Evolutionary conservation across 345 rosid genomes (phyloP).

Genomic region (Ceriops tagal): DNA sequence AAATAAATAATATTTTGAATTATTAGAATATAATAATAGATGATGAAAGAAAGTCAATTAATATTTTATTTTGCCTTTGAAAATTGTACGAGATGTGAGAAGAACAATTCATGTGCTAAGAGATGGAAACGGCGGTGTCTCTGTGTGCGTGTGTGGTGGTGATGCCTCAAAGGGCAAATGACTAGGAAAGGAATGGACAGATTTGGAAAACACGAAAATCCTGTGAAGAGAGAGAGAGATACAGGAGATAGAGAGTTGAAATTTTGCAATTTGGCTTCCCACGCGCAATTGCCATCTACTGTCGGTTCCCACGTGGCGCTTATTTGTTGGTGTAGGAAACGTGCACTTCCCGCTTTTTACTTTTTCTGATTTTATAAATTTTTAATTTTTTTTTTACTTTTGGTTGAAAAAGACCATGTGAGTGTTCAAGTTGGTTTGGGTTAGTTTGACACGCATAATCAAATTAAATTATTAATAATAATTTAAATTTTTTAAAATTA

Average conservation of each 20-base stretch:
- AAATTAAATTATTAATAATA: no score
- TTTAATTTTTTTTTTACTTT: background rate
- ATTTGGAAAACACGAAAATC: background rate
- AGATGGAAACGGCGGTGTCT: background rate
- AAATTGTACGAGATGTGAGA: no score
- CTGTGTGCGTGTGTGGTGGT: background rate
- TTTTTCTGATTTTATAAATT: background rate
- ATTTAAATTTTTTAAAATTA: no score
- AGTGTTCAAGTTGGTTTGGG: no score
- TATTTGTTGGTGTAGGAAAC: slow-evolving; percentile 10
- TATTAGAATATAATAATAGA: no score
- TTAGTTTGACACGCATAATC: no score
- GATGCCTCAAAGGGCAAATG: background rate
- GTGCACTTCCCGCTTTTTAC: slow-evolving; percentile 25
- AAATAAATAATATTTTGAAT: no score
- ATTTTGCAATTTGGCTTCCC: background rate
- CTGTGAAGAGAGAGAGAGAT: background rate
- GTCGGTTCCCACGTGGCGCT: slow-evolving; percentile 16
- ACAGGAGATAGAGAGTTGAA: no score
- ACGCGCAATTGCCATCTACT: slow-evolving; percentile 6
- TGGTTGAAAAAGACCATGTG: no score
- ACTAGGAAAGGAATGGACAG: background rate
- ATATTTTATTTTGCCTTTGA: no score
- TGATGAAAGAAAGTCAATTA: no score
- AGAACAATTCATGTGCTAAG: no score